Conservation (phyloP, 176 grass and related monocot species). For the Aegilops tauschii region DNA sequence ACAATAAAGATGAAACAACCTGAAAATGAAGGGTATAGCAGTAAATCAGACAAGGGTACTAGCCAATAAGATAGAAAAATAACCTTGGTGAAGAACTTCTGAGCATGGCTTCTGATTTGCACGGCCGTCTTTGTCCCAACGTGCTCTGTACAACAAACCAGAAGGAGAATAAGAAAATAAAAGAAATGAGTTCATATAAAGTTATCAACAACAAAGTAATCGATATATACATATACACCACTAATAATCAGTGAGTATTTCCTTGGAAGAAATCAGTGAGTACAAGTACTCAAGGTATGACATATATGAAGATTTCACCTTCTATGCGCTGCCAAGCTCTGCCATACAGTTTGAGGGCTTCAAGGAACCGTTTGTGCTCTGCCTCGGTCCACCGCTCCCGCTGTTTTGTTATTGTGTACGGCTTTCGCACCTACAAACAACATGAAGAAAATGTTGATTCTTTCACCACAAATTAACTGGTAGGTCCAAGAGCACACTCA, state of each 20-base stretch:
- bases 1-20: constrained; percentile 15
- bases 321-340: constrained; percentile 98
- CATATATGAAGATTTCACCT: constrained; percentile 53
- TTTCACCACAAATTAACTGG: constrained; percentile 31
- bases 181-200: constrained; percentile 23
- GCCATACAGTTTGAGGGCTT: constrained; percentile 93
- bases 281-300: constrained; percentile 3
- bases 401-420: constrained; percentile 97
- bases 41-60: constrained; percentile 16
- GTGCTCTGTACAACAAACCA: constrained; percentile 65
- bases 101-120: constrained; percentile 98
- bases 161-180: constrained; percentile 26
- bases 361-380: constrained; percentile 90
- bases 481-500: constrained; percentile 34
- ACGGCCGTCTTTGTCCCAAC: constrained; percentile 96
- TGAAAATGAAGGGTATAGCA: constrained; percentile 11
- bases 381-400: constrained; percentile 93
- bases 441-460: constrained; percentile 6
- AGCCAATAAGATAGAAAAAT: constrained; percentile 40
- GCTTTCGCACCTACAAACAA: constrained; percentile 73
- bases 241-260: constrained; percentile 11
- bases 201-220: constrained; percentile 24
- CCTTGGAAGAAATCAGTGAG: constrained; percentile 1
- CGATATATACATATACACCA: not conserved
- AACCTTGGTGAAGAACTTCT: constrained; percentile 99